These are phyloP conservation scores for Termitomyces sp. DNA, from an alignment of 1,284 basidiomycete species.

Conservation along the genomic window DNA sequence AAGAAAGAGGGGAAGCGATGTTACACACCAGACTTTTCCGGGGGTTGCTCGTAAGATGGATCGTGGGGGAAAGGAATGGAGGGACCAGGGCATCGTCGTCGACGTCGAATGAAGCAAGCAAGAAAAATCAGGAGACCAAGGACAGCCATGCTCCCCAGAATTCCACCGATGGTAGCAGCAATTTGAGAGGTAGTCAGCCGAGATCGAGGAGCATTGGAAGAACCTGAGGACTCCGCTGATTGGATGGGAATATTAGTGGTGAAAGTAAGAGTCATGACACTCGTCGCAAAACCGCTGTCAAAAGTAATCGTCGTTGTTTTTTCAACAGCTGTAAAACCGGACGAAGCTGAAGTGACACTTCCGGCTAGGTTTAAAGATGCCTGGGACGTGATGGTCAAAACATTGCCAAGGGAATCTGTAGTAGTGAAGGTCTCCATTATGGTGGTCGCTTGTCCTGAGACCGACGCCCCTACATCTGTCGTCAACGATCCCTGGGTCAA, in stretches of 20 bases:
- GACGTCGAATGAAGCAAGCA: not conserved
- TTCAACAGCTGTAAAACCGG: constrained; percentile 3
- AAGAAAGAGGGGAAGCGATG: not conserved
- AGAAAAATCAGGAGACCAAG: not conserved
- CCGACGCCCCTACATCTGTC: not conserved
- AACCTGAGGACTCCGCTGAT: not conserved
- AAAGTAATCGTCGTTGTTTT: constrained; percentile 8
- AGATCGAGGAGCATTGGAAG: not conserved
- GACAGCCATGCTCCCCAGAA: not conserved
- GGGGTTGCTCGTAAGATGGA: constrained; percentile 4
- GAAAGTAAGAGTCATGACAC: constrained; percentile 1
- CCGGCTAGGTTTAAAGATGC: not conserved
- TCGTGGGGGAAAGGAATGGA: not conserved
- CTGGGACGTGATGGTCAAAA: not conserved
- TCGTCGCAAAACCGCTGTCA: not conserved
- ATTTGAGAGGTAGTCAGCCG: not conserved
- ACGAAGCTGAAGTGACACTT: not conserved
- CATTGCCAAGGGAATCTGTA: not conserved
- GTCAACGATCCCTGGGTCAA: not conserved
- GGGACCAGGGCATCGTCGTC: not conserved
- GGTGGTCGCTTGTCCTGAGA: not conserved
- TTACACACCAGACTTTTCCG: constrained; percentile 6
- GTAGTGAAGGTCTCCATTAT: not conserved
- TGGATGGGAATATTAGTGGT: constrained; percentile 5
- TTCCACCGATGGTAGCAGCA: constrained; percentile 4